Base-by-base conservation (phyloP, 2,329 filamentous ascomycete genomes). In the Penicillium hordei region DNA sequence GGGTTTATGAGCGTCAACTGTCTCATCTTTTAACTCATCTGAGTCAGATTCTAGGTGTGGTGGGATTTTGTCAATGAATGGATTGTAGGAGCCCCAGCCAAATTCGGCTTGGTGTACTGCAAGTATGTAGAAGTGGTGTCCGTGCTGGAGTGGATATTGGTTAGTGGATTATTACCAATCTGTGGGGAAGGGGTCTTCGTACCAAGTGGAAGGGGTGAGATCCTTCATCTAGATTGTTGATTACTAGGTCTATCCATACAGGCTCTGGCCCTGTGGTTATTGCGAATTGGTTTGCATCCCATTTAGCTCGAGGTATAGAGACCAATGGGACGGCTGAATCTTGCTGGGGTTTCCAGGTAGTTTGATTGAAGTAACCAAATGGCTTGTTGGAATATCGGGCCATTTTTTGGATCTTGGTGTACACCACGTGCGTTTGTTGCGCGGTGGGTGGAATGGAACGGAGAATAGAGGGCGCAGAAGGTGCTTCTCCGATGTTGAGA, bases 221-320 rank as follows among this genome's bases (percentile, higher is more conserved):
- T 7, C 77, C 77, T 40, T 82, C 79, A 55, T 82, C 80, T 17
- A 81, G 68, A 54, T 82, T 82, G 60, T 83, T 82, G 48, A 82
- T 68, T 3, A 81, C 71, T 1, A 82, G 61, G 59, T 82, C 79
- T 1, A 81, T 68, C 79, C 80, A 82, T 29, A 48, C 50, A 5
- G 66, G 60, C 4, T 65, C 57, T 31, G 60, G 58, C 7, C 65
- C 72, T n/a, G 66, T 72, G 7, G 64, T 69, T 55, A 72, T 68
- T 6, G 72, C 61, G 31, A 81, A 69, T 48, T 81, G 76, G 42
- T 79, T 75, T 4, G 65, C 55, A 53, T 81, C 76, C 76, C 78
- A 81, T 53, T 73, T 19, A 0, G 58, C 52, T 7, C 72, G 68
- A 0, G 72, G 63, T 3, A 80, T 67, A 3, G 63, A 62, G 15